A percentile compares a stretch with the other conserved stretches of the same genome.
Conservation (phyloP, 352 stramenopile species). For the Phytophthora rubi region DNA sequence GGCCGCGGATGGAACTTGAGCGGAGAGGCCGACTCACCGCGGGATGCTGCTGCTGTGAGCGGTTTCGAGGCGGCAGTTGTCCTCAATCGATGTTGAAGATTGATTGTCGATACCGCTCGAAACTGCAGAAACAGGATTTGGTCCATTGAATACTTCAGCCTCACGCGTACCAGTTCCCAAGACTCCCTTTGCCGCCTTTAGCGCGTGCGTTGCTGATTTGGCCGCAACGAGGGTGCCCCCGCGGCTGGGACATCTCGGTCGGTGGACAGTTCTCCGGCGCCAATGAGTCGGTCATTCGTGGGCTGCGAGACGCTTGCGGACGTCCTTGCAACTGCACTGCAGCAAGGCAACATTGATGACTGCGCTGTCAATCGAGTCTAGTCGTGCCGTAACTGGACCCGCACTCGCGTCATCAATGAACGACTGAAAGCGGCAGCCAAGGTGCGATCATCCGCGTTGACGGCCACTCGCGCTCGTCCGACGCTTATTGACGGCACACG, state of each 20-base stretch:
- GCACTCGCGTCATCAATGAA: too few relatives aligned
- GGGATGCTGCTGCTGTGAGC: not conserved
- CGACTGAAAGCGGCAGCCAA: too few relatives aligned
- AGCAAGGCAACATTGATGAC: not conserved
- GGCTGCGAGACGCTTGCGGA: not conserved
- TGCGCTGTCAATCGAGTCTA: not conserved
- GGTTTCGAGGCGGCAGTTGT: slow-evolving; percentile 1
- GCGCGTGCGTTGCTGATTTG: slow-evolving; percentile 36
- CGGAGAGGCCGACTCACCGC: not conserved
- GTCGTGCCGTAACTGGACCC: too few relatives aligned
- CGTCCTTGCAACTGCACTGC: too few relatives aligned
- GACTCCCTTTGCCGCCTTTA: slow-evolving; percentile 2
- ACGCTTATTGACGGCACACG: too few relatives aligned
- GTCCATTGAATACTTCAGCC: not conserved
- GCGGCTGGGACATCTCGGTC: slow-evolving; percentile 18
- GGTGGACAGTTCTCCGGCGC: slow-evolving; percentile 18
- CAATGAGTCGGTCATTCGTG: not conserved
- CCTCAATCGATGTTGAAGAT: slow-evolving; percentile 17
- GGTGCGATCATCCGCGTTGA: too few relatives aligned
- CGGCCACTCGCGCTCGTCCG: too few relatives aligned
- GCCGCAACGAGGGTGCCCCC: slow-evolving; percentile 5
- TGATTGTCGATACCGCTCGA: slow-evolving; percentile 32
- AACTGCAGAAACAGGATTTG: not conserved
- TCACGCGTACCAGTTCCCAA: slow-evolving; percentile 6
- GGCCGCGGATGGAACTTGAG: slow-evolving; percentile 6